phyloP scores from a whole-genome alignment of 441 rosid genomes.

The Populus trichocarpa region DNA sequence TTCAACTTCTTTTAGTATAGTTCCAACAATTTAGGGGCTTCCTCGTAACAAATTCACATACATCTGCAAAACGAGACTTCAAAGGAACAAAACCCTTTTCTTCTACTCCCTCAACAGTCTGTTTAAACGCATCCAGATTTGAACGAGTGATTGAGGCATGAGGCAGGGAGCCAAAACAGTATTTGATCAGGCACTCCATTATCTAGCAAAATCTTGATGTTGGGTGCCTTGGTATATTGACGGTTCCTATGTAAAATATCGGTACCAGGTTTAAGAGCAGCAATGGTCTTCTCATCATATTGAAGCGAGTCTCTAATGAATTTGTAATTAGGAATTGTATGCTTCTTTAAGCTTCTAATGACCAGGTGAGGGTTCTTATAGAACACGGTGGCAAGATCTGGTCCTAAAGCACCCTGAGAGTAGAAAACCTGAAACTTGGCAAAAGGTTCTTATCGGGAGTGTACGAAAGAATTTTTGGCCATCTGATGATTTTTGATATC shows the following conservation, averaged over 20 bases:
- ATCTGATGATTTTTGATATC: not conserved
- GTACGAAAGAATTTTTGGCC: not conserved
- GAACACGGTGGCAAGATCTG: not conserved
- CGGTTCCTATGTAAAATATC: not conserved
- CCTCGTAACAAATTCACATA: not conserved
- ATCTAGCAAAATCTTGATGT: constrained; percentile 16
- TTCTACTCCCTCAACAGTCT: constrained; percentile 9
- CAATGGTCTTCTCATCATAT: constrained; percentile 10
- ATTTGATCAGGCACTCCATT: constrained; percentile 21
- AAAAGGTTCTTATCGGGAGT: not conserved
- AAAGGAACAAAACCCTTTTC: not conserved
- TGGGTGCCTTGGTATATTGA: not conserved
- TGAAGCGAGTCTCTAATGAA: constrained; percentile 13
- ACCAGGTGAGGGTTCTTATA: not conserved
- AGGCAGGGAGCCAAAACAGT: not conserved
- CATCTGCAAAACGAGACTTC: not conserved
- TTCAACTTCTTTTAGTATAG: not conserved
- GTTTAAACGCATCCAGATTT: not conserved
- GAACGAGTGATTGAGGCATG: not conserved
- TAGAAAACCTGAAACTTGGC: not conserved
- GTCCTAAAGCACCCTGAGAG: not conserved
- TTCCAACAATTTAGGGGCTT: not conserved
- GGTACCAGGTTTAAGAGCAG: constrained; percentile 3
- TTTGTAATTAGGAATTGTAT: constrained; percentile 19
- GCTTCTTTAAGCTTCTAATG: not conserved